Conservation (phyloP, 768 basidiomycete genomes). For the Tremella yokohamensis region DNA sequence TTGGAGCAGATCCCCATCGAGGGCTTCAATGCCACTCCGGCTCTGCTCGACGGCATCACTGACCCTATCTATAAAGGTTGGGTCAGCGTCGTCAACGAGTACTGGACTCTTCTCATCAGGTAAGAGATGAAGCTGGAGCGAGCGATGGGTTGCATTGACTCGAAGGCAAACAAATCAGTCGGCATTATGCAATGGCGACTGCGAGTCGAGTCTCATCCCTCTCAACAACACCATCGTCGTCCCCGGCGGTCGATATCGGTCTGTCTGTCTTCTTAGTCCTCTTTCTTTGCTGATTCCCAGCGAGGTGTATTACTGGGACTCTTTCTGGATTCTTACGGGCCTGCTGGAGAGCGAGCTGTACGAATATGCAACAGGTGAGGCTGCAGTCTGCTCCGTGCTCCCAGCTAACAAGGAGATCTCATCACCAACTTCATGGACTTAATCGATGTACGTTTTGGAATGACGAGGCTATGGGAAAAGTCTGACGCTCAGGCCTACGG, state of each 20-base stretch:
- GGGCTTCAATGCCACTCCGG: conserved; percentile 63
- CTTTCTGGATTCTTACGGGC: conserved; percentile 59
- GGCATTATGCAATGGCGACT: conserved; percentile 61
- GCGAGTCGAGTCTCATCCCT: conserved; percentile 82
- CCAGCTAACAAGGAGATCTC: conserved; percentile 53
- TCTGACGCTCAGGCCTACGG: conserved; percentile 57
- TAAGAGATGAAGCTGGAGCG: too few species aligned
- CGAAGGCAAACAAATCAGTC: conserved; percentile 63
- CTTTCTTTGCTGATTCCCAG: not conserved
- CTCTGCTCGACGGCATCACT: conserved; percentile 67
- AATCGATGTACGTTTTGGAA: conserved; percentile 58
- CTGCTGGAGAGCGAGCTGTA: conserved; percentile 75
- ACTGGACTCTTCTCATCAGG: conserved; percentile 74
- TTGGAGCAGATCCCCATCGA: conserved; percentile 63
- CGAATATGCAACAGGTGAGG: conserved; percentile 55
- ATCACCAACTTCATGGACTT: conserved; percentile 96
- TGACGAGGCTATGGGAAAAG: too few species aligned
- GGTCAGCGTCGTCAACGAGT: conserved; percentile 73
- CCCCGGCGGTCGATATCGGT: conserved; percentile 72
- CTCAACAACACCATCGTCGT: conserved; percentile 88
- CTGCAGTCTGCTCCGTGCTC: not conserved
- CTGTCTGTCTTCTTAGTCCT: not conserved
- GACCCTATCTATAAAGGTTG: conserved; percentile 69
- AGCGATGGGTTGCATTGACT: not conserved
- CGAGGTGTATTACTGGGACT: conserved; percentile 51